Evolutionary conservation across 2,329 filamentous ascomycete species (phyloP).

Genomic region (Pleurostoma richardsiae): DNA sequence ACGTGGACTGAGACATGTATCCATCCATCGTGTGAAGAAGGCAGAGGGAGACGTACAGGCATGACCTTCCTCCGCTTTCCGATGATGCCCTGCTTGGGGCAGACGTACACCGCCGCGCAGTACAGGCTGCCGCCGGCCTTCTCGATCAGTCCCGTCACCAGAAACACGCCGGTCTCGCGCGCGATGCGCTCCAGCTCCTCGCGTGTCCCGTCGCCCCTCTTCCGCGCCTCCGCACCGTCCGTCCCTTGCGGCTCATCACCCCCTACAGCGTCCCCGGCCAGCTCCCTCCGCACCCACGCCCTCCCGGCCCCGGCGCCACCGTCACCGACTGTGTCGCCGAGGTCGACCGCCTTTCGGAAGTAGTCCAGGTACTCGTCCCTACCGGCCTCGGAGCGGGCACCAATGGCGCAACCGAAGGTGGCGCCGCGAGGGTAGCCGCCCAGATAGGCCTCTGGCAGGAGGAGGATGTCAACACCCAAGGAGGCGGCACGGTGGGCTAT

Average conservation of each 20-base stretch:
- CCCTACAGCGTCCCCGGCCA: conserved; percentile 30
- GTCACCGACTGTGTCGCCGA: conserved; percentile 68
- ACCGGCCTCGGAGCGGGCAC: conserved; percentile 61
- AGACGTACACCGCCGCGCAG: conserved; percentile 78
- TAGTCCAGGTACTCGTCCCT: conserved; percentile 80
- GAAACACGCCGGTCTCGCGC: conserved; percentile 71
- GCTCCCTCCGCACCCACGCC: conserved; percentile 62
- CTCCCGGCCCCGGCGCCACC: conserved; percentile 61
- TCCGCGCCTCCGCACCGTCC: conserved; percentile 30
- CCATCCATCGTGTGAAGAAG: not conserved
- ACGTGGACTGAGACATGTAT: no score
- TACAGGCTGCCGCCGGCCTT: conserved; percentile 77
- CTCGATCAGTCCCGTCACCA: conserved; percentile 78
- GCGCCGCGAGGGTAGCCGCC: conserved; percentile 86
- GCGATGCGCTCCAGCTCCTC: conserved; percentile 76
- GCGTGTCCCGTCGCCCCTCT: conserved; percentile 56
- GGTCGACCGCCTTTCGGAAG: conserved; percentile 72
- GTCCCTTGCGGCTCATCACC: conserved; percentile 9
- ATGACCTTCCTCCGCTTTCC: conserved; percentile 91
- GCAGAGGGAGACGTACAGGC: conserved; percentile 52
- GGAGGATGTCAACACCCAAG: conserved; percentile 58
- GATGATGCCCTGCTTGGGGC: conserved; percentile 64
- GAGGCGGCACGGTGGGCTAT: conserved; percentile 60
- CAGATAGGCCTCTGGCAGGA: conserved; percentile 89
- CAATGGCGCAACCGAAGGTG: conserved; percentile 70